Evolutionary conservation across 2,329 filamentous ascomycete genomes (phyloP), one percentile per base, ranked within the genome.

Genomic region (Polytolypa hystricis): DNA sequence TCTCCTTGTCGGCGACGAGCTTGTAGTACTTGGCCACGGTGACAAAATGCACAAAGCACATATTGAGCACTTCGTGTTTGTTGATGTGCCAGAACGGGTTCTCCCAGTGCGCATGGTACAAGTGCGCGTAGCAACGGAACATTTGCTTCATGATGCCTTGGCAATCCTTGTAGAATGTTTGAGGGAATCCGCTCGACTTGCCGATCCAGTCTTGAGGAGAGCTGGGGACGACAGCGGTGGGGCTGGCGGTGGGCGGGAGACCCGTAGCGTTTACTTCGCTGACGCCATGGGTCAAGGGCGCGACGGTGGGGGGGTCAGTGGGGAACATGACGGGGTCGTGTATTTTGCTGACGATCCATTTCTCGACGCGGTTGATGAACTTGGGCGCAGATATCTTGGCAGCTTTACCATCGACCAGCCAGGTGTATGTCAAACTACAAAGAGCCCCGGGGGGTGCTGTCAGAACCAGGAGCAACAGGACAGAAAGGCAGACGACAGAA

Each of bases 121-220:
- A 77, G 62, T 98, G 91, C 32, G 91, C 81, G 56, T 98, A 98
- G 49, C 95, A 89, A 41, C 91, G 83, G 71, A 98, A 96, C 81
- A 98, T 96, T 64, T 95, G 91, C 51, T 87, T 82, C 67, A 95
- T 89, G 53, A 95, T 91, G 47, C 81, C 81, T 67, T 93, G 86
- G 68, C 89, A 91, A 49, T 94, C 86, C 43, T 81, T 77, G 50
- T 89, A 71, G 60, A 95, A 96, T 47, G 84, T 83, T 45, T 82
- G 77, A 2, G 91, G 91, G 61, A 98, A 98, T 3, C 89, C 89
- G 42, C 84, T 91, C 31, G 83, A 76, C 66, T 93, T 93, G 52
- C 91, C 91, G 39, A 94, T 72, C 84, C 86, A 96, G 42, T 75
- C 66, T 37, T 82, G 79, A 29, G 75, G 67, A 3, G 66, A 64